Percentiles rank a stretch among this genome's conserved stretches.
These are phyloP conservation scores for Neurospora crassa DNA, from an alignment of 2,329 filamentous ascomycete species.

Conservation along the genomic window DNA sequence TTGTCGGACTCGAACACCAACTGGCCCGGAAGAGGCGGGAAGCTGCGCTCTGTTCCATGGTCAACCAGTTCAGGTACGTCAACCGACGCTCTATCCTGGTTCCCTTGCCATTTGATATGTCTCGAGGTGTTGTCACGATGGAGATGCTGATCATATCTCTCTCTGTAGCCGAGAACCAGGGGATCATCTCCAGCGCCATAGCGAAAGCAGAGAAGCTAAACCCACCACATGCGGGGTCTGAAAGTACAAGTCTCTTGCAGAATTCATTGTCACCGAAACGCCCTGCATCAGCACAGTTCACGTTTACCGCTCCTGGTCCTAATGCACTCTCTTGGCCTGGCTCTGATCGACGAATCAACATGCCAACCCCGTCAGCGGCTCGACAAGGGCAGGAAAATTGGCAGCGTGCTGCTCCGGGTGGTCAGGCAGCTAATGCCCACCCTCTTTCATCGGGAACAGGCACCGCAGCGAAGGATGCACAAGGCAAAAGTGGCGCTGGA, in stretches of 20 bases:
- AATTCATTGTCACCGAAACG: conserved; percentile 52
- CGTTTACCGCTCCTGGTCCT: conserved; percentile 84
- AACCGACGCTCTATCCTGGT: neutral
- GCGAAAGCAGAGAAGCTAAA: conserved; percentile 71
- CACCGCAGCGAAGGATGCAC: conserved; percentile 5
- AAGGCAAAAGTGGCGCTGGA: conserved; percentile 1
- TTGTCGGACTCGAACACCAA: conserved; percentile 48
- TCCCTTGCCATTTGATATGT: conserved; percentile 1
- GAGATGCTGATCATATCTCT: conserved; percentile 15
- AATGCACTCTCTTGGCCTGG: conserved; percentile 70
- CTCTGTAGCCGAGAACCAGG: conserved; percentile 40
- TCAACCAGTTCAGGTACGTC: conserved; percentile 37
- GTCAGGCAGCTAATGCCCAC: conserved; percentile 13
- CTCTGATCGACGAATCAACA: conserved; percentile 24
- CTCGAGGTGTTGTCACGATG: conserved; percentile 2
- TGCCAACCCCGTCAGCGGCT: conserved; percentile 1
- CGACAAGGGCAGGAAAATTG: conserved; percentile 11
- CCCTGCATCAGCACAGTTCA: conserved; percentile 79
- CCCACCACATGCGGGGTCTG: conserved; percentile 51
- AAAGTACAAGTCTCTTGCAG: conserved; percentile 70
- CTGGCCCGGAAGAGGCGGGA: conserved; percentile 41
- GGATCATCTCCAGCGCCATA: conserved; percentile 88
- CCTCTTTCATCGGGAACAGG: conserved; percentile 5
- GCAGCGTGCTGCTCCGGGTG: conserved; percentile 7
- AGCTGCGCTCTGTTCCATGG: conserved; percentile 35